Conservation (phyloP, 306 rosid genomes). For the Albizia julibrissin region DNA sequence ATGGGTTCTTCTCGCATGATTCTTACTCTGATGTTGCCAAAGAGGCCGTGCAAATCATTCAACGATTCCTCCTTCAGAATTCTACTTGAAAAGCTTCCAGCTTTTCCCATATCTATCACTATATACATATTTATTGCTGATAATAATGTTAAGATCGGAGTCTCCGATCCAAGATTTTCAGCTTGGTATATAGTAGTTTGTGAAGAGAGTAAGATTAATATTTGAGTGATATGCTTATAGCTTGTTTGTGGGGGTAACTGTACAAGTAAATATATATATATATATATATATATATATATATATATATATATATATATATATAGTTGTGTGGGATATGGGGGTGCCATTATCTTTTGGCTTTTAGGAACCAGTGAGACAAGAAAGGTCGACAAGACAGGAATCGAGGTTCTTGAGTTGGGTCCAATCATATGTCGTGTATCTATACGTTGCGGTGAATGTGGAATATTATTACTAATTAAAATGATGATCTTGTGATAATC, state of each 20-base stretch:
- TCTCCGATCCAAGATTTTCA: background rate
- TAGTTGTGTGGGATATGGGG: background rate
- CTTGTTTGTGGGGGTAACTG: background rate
- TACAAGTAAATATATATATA: background rate
- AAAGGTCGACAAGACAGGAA: background rate
- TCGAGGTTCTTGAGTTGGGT: background rate
- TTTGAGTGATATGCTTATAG: background rate
- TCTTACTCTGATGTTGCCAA: slow-evolving; percentile 54
- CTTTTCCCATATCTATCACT: background rate
- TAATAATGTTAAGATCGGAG: background rate
- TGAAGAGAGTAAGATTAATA: background rate
- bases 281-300: too few relatives aligned
- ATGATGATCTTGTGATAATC: background rate
- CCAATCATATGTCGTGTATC: background rate
- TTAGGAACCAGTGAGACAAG: background rate
- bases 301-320: too few relatives aligned
- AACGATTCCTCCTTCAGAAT: slow-evolving; percentile 51
- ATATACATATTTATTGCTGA: background rate
- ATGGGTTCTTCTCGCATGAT: slow-evolving; percentile 77
- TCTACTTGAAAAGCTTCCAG: slow-evolving; percentile 20
- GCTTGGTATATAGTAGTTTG: background rate
- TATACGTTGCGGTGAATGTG: background rate
- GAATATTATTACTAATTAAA: background rate
- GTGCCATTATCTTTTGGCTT: background rate
- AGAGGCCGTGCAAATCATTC: slow-evolving; percentile 52